Conservation (phyloP, 495 filamentous ascomycete species). For the Penicillium steckii region DNA sequence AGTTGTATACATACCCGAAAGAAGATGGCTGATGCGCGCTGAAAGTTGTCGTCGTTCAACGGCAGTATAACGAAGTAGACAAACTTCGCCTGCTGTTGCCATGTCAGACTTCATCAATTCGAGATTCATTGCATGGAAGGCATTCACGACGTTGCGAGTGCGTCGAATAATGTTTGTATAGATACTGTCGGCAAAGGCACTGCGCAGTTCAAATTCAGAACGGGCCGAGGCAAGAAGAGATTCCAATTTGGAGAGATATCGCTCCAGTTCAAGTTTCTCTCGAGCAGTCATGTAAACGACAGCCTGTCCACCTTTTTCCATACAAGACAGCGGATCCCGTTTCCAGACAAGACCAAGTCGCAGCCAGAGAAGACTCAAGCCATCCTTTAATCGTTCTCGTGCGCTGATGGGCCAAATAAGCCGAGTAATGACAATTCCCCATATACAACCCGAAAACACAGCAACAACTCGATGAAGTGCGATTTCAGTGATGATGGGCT, state of each 20-base stretch:
- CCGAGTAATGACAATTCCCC: constrained; percentile 88
- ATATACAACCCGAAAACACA: constrained; percentile 82
- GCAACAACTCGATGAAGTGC: constrained; percentile 86
- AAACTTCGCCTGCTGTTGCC: constrained; percentile 74
- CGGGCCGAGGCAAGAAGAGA: constrained; percentile 68
- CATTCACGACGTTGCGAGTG: constrained; percentile 81
- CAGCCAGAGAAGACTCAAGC: constrained; percentile 81
- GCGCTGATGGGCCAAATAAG: constrained; percentile 93
- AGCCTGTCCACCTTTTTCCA: constrained; percentile 52
- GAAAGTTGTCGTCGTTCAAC: constrained; percentile 78
- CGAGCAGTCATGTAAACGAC: constrained; percentile 74
- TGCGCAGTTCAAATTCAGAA: constrained; percentile 79
- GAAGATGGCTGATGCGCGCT: constrained; percentile 85
- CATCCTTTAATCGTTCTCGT: constrained; percentile 79
- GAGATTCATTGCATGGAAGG: constrained; percentile 93
- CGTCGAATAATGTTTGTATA: constrained; percentile 72
- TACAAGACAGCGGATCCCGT: constrained; percentile 79
- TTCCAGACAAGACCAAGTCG: constrained; percentile 97
- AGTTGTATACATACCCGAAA: constrained; percentile 60
- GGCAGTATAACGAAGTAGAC: constrained; percentile 74
- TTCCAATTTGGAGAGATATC: constrained; percentile 64
- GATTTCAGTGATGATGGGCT: constrained; percentile 84
- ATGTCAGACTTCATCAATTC: constrained; percentile 79
- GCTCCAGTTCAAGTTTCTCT: constrained; percentile 71
- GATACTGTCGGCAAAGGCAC: constrained; percentile 71